These are phyloP conservation scores for Vigna mungo DNA, from an alignment of 306 rosid species.

Conservation along the genomic window DNA sequence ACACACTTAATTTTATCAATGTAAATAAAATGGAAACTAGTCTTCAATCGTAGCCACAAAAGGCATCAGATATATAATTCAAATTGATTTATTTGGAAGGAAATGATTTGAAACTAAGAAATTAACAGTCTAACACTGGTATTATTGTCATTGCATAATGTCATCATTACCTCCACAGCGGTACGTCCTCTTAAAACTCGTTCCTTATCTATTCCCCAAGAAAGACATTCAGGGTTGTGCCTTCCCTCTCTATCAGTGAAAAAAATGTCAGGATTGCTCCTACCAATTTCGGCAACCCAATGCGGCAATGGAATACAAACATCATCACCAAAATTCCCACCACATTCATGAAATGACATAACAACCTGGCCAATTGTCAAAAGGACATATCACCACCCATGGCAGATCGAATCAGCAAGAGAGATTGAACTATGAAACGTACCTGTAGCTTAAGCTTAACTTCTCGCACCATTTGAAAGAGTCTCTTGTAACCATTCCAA, in stretches of 20 bases:
- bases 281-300: conserved; percentile 98
- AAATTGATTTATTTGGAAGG: conserved; percentile 15
- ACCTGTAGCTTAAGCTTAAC: conserved; percentile 93
- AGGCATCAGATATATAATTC: conserved; percentile 34
- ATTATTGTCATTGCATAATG: conserved; percentile 9
- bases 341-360: conserved; percentile 98
- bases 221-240: conserved; percentile 95
- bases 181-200: conserved; percentile 96
- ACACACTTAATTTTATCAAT: conserved; percentile 27
- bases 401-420: conserved; percentile 40
- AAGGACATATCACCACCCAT: conserved; percentile 38
- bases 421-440: conserved; percentile 41
- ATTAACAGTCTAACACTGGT: background rate
- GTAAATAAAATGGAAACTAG: conserved; percentile 27
- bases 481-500: conserved; percentile 95
- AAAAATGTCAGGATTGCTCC: conserved; percentile 93
- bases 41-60: background rate
- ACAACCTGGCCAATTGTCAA: conserved; percentile 66
- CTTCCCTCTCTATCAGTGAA: conserved; percentile 98
- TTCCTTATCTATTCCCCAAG: conserved; percentile 98
- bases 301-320: conserved; percentile 96
- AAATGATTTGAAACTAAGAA: background rate
- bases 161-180: conserved; percentile 83
- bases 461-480: conserved; percentile 89
- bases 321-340: conserved; percentile 97